A percentile compares a stretch with the other conserved stretches of the same genome.
These are phyloP conservation scores for Naematelia encephala DNA, from an alignment of 768 basidiomycete species.

Conservation along the genomic window DNA sequence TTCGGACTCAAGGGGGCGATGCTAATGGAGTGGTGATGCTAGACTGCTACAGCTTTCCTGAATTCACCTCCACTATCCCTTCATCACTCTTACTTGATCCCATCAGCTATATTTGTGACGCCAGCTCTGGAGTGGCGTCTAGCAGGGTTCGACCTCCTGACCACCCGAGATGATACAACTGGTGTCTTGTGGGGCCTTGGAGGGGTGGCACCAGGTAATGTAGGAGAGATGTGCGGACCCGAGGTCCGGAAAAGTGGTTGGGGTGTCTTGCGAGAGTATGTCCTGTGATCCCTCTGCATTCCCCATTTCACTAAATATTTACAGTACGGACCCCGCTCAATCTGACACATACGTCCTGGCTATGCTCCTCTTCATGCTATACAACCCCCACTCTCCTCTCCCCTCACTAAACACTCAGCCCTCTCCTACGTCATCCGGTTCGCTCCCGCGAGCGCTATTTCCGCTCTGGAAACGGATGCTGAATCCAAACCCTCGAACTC, in stretches of 20 bases:
- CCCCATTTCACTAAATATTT: constrained; percentile 30
- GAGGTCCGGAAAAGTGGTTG: constrained; percentile 88
- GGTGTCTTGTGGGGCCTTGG: constrained; percentile 61
- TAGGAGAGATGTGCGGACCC: constrained; percentile 64
- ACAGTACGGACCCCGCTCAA: constrained; percentile 59
- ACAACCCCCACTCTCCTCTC: constrained; percentile 76
- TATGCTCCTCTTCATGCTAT: constrained; percentile 75
- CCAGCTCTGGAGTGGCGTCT: constrained; percentile 95
- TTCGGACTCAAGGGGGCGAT: not conserved
- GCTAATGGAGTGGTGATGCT: not conserved
- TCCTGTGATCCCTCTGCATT: constrained; percentile 11
- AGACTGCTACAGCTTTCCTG: constrained; percentile 86
- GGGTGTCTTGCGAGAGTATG: constrained; percentile 74
- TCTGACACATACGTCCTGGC: constrained; percentile 87
- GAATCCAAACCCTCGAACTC: constrained; percentile 78
- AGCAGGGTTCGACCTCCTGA: constrained; percentile 88
- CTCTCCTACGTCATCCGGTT: constrained; percentile 69
- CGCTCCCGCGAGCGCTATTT: constrained; percentile 72
- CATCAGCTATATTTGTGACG: constrained; percentile 74
- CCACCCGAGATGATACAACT: constrained; percentile 72
- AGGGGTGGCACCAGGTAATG: constrained; percentile 59
- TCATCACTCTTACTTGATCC: constrained; percentile 61
- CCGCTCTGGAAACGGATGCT: constrained; percentile 79
- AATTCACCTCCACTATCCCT: constrained; percentile 82
- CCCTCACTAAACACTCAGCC: constrained; percentile 70